Conservation (phyloP, 1,284 basidiomycete genomes). For the Pyrrhoderma lamaoense region DNA sequence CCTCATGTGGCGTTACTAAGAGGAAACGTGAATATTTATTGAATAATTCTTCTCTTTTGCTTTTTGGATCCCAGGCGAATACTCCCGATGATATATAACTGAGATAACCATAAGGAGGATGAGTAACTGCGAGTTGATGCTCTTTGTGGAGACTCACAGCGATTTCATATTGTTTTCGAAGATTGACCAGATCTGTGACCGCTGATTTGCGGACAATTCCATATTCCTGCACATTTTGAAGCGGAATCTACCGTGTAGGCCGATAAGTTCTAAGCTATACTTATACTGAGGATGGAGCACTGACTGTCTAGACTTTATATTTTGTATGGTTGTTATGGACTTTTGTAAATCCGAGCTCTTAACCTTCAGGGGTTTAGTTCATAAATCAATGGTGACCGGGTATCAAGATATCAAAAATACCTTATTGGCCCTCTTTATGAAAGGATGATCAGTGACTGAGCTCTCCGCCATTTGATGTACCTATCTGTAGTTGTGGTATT, state of each 20-base stretch:
- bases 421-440: constrained; percentile 12
- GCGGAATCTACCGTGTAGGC: constrained; percentile 25
- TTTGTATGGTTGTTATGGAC: constrained; percentile 3
- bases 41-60: constrained; percentile 57
- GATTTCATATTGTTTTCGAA: constrained; percentile 52
- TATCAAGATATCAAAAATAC: constrained; percentile 1
- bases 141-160: constrained; percentile 33
- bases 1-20: constrained; percentile 30
- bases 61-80: constrained; percentile 55
- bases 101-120: not conserved
- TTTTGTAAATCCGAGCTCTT: constrained; percentile 3
- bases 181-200: constrained; percentile 43
- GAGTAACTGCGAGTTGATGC: not conserved
- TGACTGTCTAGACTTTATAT: constrained; percentile 8
- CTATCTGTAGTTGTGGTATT: not conserved
- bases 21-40: constrained; percentile 52
- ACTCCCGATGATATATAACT: constrained; percentile 49
- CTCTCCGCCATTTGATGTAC: constrained; percentile 2
- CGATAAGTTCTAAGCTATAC: not conserved
- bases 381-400: not conserved
- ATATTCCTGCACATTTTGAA: constrained; percentile 31
- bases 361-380: constrained; percentile 3
- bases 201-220: constrained; percentile 34
- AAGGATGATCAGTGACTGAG: constrained; percentile 6
- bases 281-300: not conserved